Base-by-base conservation (phyloP, 768 basidiomycete genomes). In the Lactifluus hygrophoroides region DNA sequence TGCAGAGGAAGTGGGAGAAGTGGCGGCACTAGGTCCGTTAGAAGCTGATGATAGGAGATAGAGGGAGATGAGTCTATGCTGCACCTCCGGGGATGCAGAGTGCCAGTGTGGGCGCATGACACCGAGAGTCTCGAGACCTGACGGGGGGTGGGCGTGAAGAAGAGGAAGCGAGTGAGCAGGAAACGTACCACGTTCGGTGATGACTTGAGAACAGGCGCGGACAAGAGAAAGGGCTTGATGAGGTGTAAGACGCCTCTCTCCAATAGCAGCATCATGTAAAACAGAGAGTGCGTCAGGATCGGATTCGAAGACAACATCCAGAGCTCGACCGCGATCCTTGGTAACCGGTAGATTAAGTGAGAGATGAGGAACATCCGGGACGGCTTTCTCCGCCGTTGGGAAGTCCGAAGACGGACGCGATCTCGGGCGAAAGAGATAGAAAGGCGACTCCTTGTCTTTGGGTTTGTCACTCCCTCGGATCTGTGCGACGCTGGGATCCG, bases 21-120 rank as follows among this genome's bases (percentile, higher is more conserved):
- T 77, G 16, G 79, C 75, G 67, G 76, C 73, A 59, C 71, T 73
- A 32, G 75, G 72, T 63, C 63, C 74, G 57, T 76, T 75, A 45
- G 77, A 67, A 63, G 76, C 73, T 69, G 86, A 75, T 1, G 86
- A 86, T 62, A 78, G 79, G 60, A 91, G 75, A 73, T 85, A 90
- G 57, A 82, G 78, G 17, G 86, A 86, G 56, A 90, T 81, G 32
- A 91, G 81, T 61, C 70, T 75, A 63, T 73, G 82, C 69, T 91
- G 89, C n/a, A 78, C 71, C 10, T 81, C 79, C 8, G 81, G 80
- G 6, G 86, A 88, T 9, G 88, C 77, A 40, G 88, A 84, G 68
- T 86, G 77, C 88, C 86, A 91, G 68, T 90, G 85, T 5, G 90
- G 87, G 65, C 86, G 86, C 86, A 91, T 91, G 46, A 91, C 76